Evolutionary conservation across 257 asterid species (phyloP).

Genomic region (Coffea canephora): DNA sequence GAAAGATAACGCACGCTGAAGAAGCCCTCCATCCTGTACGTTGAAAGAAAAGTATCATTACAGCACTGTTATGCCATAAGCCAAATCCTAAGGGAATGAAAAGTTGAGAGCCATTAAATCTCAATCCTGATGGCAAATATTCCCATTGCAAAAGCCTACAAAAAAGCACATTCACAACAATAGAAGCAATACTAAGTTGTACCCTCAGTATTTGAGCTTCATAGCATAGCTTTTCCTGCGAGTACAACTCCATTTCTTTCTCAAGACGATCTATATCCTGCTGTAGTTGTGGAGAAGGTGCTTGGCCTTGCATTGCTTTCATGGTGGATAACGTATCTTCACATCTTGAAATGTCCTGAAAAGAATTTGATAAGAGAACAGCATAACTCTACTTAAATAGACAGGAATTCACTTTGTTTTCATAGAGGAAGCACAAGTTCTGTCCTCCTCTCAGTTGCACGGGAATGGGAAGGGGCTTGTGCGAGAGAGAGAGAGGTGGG

Average conservation of each 20-base stretch:
- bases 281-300: slow-evolving; percentile 76
- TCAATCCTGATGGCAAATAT: neutral
- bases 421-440: neutral
- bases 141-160: neutral
- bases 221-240: slow-evolving; percentile 86
- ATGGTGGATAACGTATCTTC: slow-evolving; percentile 77
- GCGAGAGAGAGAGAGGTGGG: neutral
- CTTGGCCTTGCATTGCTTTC: slow-evolving; percentile 74
- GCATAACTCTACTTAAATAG: neutral
- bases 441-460: neutral
- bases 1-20: slow-evolving; percentile 82
- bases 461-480: neutral
- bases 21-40: slow-evolving; percentile 77
- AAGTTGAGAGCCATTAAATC: neutral
- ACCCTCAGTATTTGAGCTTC: slow-evolving; percentile 99
- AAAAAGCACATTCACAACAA: slow-evolving; percentile 1
- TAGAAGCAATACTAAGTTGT: slow-evolving; percentile 4
- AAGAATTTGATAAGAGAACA: neutral
- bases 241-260: slow-evolving; percentile 67
- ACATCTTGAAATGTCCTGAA: slow-evolving; percentile 85
- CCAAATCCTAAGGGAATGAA: neutral
- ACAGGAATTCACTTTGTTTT: neutral
- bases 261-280: slow-evolving; percentile 78
- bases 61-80: neutral
- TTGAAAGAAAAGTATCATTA: neutral